phyloP scores from a whole-genome alignment of 2,329 filamentous ascomycete genomes.

The Phialophora tarda region DNA sequence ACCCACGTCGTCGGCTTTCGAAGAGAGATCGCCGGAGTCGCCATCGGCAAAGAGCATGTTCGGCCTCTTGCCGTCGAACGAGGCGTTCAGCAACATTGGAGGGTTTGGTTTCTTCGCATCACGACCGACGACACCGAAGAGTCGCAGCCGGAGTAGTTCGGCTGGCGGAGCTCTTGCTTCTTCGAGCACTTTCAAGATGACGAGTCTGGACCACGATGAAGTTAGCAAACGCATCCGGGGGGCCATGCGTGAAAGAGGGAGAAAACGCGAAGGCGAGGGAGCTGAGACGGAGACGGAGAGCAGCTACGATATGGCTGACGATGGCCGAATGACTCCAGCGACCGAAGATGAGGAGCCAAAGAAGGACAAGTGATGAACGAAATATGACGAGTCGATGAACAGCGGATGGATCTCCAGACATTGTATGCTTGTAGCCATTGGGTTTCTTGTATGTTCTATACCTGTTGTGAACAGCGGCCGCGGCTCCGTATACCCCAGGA shows the following conservation, averaged over 20 bases:
- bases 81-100: conserved; percentile 90
- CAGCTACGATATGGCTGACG: conserved; percentile 40
- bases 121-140: conserved; percentile 78
- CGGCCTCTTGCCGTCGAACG: conserved; percentile 73
- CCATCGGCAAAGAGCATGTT: conserved; percentile 43
- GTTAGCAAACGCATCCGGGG: conserved; percentile 82
- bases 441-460: neutral
- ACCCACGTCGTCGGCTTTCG: conserved; percentile 39
- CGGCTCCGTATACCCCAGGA: neutral
- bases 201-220: conserved; percentile 70
- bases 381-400: neutral
- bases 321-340: conserved; percentile 34
- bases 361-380: conserved; percentile 33
- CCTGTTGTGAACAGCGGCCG: neutral
- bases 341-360: conserved; percentile 40
- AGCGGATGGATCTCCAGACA: neutral
- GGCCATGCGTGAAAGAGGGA: conserved; percentile 80
- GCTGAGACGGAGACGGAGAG: conserved; percentile 37
- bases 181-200: conserved; percentile 74
- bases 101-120: conserved; percentile 89
- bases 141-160: conserved; percentile 72
- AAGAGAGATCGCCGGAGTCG: conserved; percentile 39
- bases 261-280: conserved; percentile 50
- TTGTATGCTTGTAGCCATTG: neutral
- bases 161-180: conserved; percentile 64